Base-by-base conservation (phyloP, 2,329 filamentous ascomycete species). In the Rhinocladiella similis region DNA sequence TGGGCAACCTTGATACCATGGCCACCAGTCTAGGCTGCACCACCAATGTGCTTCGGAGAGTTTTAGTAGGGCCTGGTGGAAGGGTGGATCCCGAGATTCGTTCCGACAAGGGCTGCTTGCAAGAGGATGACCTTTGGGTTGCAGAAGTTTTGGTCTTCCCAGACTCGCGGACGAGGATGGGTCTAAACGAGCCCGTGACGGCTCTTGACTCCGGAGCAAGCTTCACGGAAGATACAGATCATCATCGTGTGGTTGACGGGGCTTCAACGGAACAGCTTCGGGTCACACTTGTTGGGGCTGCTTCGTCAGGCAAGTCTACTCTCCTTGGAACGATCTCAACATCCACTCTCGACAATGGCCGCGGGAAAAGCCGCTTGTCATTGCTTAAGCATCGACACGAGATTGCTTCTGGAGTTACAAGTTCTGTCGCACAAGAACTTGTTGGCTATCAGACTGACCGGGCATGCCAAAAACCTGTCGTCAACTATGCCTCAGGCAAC, bases 341-440 rank as follows among this genome's bases (percentile, higher is more conserved):
- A 0, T 91, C 91, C 1, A 88, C 87, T 1, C 77, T 96, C 16
- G 94, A 99, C 69, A 97, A 97, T 70, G 93, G 93, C 0, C 82
- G 92, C 61, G 94, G 94, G 0, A 94, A 91, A 69, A 96, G 91
- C 69, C 84, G 94, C 51, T 78, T 97, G 22, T 93, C 90, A 66
- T 80, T 97, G 49, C 78, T 99, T 27, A 96, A 91, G 69, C 94
- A 99, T 72, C 86, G 90, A 10, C 94, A 99, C 69, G 94, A 99
- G 70, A 89, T 97, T 55, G 87, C 83, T 2, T 95, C 93, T 2
- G 94, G 94, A 0, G 81, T 96, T 61, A 99, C 94, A 1, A 97
- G 91, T 69, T 97, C 93, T 5, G 88, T 99, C 43, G 90, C 94
- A 0, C 93, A 97, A 67, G 94, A 97, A 70, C 79, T 99, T 9